Evolutionary conservation across 1,284 basidiomycete species (phyloP), one percentile per base, ranked within the genome.

Genomic region (Pseudozyma hubeiensis): DNA sequence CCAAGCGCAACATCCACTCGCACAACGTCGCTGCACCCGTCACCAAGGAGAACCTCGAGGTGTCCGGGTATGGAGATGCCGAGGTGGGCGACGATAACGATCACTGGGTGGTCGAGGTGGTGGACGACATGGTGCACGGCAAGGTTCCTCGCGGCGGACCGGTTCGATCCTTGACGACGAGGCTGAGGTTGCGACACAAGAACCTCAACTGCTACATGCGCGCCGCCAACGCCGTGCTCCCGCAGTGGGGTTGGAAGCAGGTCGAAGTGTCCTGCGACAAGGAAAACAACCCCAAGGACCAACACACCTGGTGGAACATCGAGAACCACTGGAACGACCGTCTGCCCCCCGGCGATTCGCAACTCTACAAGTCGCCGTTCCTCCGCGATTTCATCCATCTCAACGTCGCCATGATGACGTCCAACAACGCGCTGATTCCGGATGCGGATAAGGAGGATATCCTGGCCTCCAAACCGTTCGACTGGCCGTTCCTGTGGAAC

Each of bases 231-330:
- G 89, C 90, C 1, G 88, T 93, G 46, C 86, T 99, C 40, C 96
- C 97, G 2, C 93, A 97, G 85, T 99, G 96, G 97, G 96, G 96
- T 24, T 99, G 97, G 89, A 98, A 98, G 86, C 97, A 99, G 86
- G 89, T 97, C 64, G 96, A 99, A 85, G 95, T 97, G 47, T 92
- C 90, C 70, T 99, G 97, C 85, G 90, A 91, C 65, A 94, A 93
- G 86, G 91, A 93, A 82, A 92, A 95, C 84, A 90, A 93, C 80
- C 90, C 90, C 0, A 88, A 86, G 37, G 93, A 98, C 85, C 85
- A 89, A 19, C 93, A 95, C 85, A 97, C 95, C 0, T 93, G 94
- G 84, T 99, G 96, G 96, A 99, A 99, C 84, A 92, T 99, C 56
- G 96, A 99, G 85, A 92, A 90, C 79, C 96, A 99, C 86, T 93